phyloP scores from a whole-genome alignment of 2,329 filamentous ascomycete genomes.

The Plenodomus tracheiphilus region DNA sequence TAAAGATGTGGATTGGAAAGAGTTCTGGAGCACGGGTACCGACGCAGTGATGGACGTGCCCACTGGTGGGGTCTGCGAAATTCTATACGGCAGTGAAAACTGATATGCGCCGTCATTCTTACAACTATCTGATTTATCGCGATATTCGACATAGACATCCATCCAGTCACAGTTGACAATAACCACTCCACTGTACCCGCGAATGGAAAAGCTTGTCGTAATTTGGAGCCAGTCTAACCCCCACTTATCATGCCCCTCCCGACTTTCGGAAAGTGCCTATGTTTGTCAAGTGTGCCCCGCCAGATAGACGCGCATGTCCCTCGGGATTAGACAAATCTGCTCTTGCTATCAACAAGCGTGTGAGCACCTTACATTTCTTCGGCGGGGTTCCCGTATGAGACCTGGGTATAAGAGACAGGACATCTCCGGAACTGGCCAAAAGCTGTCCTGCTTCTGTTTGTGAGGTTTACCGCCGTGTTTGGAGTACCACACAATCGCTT shows the following conservation, averaged over 20 bases:
- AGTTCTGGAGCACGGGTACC: slow-evolving; percentile 87
- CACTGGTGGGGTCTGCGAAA: slow-evolving; percentile 90
- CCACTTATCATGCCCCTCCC: slow-evolving; percentile 26
- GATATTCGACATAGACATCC: background rate
- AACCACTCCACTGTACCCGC: background rate
- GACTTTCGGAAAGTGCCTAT: slow-evolving; percentile 20
- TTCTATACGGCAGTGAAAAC: slow-evolving; percentile 74
- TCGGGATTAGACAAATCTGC: slow-evolving; percentile 12
- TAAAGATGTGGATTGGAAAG: slow-evolving; percentile 69
- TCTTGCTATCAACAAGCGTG: slow-evolving; percentile 14
- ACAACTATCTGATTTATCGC: slow-evolving; percentile 2
- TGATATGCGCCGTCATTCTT: slow-evolving; percentile 19
- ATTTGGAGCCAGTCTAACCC: slow-evolving; percentile 15
- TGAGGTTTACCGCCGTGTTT: slow-evolving; percentile 7
- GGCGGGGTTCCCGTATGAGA: slow-evolving; percentile 10
- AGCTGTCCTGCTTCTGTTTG: slow-evolving; percentile 4
- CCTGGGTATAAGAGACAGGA: slow-evolving; percentile 20
- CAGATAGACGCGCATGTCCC: background rate
- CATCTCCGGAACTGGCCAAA: background rate
- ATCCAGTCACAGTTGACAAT: background rate
- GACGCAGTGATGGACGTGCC: slow-evolving; percentile 98
- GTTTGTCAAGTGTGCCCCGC: slow-evolving; percentile 17
- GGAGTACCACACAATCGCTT: no score
- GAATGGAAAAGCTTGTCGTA: slow-evolving; percentile 19
- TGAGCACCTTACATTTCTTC: slow-evolving; percentile 16